Evolutionary conservation across 2,329 filamentous ascomycete genomes (phyloP).

Genomic region (Biscogniauxia sp.): DNA sequence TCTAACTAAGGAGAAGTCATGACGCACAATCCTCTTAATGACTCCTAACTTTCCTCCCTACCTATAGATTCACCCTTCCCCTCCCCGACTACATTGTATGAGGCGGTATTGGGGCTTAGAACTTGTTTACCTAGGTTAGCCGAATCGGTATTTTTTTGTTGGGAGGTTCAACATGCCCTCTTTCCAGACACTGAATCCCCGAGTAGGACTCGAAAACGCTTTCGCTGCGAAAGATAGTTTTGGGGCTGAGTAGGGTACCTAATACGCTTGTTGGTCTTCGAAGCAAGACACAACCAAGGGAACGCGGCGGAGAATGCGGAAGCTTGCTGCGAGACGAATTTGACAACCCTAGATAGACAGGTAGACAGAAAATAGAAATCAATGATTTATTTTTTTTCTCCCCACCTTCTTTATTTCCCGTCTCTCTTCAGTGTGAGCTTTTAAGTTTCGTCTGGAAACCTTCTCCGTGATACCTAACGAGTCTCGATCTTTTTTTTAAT

Average conservation of each 20-base stretch:
- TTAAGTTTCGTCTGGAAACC: not conserved
- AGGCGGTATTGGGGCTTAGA: not conserved
- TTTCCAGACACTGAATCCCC: too few relatives aligned
- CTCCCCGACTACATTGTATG: not conserved
- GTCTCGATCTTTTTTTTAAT: too few relatives aligned
- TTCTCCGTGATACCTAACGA: too few relatives aligned
- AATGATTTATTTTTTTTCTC: not conserved
- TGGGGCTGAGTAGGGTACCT: too few relatives aligned
- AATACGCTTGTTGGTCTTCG: too few relatives aligned
- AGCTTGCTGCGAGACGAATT: not conserved
- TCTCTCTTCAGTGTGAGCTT: too few relatives aligned
- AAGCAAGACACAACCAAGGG: too few relatives aligned
- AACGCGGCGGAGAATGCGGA: too few relatives aligned
- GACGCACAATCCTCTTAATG: not conserved
- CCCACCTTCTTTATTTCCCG: too few relatives aligned
- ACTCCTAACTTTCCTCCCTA: not conserved
- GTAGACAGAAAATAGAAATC: not conserved
- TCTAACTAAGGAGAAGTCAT: slow-evolving; percentile 17
- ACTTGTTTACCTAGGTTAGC: not conserved
- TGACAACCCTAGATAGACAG: not conserved
- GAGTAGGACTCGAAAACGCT: too few relatives aligned
- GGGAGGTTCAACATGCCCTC: too few relatives aligned
- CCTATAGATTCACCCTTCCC: not conserved
- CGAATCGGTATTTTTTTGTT: not conserved
- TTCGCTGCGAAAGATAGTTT: too few relatives aligned